phyloP scores from a whole-genome alignment of 306 rosid species.

The Ormosia emarginata region DNA sequence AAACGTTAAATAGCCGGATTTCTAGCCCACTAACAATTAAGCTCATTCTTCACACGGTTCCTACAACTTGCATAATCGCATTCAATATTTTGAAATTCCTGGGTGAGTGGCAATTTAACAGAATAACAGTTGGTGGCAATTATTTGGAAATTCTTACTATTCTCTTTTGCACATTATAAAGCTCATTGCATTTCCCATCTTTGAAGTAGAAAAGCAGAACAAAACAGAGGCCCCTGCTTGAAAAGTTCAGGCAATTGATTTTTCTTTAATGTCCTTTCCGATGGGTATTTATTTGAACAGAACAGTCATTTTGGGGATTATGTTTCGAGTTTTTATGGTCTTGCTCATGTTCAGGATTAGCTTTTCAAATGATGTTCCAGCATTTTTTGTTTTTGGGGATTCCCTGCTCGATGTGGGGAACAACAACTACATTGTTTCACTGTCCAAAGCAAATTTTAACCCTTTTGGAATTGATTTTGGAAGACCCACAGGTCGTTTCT shows the following conservation, averaged over 20 bases:
- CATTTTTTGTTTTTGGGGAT: constrained; percentile 72
- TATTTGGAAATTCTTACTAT: background rate
- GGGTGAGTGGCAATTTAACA: background rate
- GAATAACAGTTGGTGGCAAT: background rate
- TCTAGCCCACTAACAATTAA: background rate
- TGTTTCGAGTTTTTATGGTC: background rate
- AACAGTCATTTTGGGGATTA: background rate
- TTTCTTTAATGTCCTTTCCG: background rate
- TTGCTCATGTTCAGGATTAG: constrained; percentile 20
- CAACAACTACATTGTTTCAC: constrained; percentile 59
- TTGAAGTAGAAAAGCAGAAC: no score
- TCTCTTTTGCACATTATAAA: background rate
- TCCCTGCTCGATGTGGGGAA: constrained; percentile 69
- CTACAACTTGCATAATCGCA: background rate
- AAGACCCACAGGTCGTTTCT: constrained; percentile 59
- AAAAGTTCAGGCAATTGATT: background rate
- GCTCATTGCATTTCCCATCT: background rate
- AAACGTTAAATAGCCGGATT: background rate
- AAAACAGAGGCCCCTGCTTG: background rate
- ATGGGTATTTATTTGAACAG: constrained; percentile 10
- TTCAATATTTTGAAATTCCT: background rate
- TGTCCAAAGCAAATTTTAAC: constrained; percentile 46
- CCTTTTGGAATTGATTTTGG: constrained; percentile 76
- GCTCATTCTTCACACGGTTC: background rate
- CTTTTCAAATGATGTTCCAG: constrained; percentile 34